These are phyloP conservation scores for Eimeria zaria DNA, from an alignment of 169 alveolate genomes.

Conservation along the genomic window DNA sequence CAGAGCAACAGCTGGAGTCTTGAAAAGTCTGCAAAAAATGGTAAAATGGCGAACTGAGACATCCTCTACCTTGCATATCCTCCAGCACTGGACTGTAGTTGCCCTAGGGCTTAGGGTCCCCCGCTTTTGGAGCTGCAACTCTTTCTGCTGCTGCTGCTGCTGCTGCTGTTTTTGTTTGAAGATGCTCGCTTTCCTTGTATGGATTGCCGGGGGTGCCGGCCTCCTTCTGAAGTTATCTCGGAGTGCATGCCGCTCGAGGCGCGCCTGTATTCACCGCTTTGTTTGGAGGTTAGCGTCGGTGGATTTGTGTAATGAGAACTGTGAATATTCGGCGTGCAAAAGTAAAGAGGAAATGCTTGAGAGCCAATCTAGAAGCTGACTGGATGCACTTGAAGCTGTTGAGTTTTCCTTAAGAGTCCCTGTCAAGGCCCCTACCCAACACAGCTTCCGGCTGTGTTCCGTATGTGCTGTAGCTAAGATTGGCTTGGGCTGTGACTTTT, in stretches of 20 bases:
- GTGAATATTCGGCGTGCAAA: background rate
- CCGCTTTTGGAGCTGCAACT: background rate
- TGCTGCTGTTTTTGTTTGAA: background rate
- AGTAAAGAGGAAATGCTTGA: background rate
- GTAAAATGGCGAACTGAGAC: background rate
- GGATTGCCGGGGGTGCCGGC: conserved; percentile 29
- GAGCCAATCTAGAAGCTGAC: background rate
- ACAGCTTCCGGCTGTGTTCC: background rate
- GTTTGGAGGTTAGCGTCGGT: conserved; percentile 7
- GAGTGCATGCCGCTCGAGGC: conserved; percentile 19
- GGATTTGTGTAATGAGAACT: background rate
- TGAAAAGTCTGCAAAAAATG: conserved; percentile 27
- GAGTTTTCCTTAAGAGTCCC: background rate
- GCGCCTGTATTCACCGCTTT: background rate
- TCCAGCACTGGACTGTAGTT: background rate
- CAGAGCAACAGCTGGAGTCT: conserved; percentile 27
- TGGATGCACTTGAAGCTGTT: background rate
- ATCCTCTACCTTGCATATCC: background rate
- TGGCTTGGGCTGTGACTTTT: background rate
- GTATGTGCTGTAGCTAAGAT: background rate
- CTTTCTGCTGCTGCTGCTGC: background rate
- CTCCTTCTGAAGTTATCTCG: background rate
- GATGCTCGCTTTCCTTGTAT: conserved; percentile 40
- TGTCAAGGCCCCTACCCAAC: background rate
- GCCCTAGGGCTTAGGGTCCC: background rate